Evolutionary conservation across 805 yeast species (phyloP).

Genomic region (Babjeviella inositovora): DNA sequence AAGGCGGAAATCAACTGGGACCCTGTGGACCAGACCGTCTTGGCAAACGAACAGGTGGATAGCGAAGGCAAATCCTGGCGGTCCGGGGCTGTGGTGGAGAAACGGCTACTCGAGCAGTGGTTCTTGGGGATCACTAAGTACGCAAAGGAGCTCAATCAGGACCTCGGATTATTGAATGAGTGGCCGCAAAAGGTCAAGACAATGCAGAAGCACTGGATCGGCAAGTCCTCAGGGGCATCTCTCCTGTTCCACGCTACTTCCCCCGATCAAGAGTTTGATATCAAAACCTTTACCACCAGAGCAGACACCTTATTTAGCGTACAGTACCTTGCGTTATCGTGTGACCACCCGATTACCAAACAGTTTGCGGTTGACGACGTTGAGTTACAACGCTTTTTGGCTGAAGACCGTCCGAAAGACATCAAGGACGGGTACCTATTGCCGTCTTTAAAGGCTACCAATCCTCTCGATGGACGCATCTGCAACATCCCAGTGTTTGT

Average conservation of each 20-base stretch:
- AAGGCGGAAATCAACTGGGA: slow-evolving; percentile 95
- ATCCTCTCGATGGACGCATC: slow-evolving; percentile 38
- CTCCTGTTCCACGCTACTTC: slow-evolving; percentile 27
- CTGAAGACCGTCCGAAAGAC: slow-evolving; percentile 19
- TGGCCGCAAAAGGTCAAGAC: slow-evolving; percentile 87
- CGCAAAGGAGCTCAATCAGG: slow-evolving; percentile 52
- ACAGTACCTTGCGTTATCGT: slow-evolving; percentile 68
- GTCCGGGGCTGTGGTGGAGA: slow-evolving; percentile 90
- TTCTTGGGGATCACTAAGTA: slow-evolving; percentile 78
- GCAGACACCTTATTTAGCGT: slow-evolving; percentile 79
- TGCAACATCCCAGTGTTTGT: slow-evolving; percentile 55
- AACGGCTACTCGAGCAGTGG: slow-evolving; percentile 76
- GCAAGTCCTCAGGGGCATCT: slow-evolving; percentile 70
- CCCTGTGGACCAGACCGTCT: slow-evolving; percentile 86
- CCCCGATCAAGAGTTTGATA: slow-evolving; percentile 5
- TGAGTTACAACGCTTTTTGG: slow-evolving; percentile 28
- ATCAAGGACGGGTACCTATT: slow-evolving; percentile 49
- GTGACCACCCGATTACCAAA: slow-evolving; percentile 47
- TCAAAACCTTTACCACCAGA: slow-evolving; percentile 70
- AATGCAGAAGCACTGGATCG: slow-evolving; percentile 94
- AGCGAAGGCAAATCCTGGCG: slow-evolving; percentile 87
- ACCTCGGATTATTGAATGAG: slow-evolving; percentile 37
- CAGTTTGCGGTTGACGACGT: slow-evolving; percentile 17
- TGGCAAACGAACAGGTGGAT: slow-evolving; percentile 95
- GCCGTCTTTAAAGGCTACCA: slow-evolving; percentile 19